phyloP scores from a whole-genome alignment of 148 eudicot species.

The Vaccinium macrocarpon region DNA sequence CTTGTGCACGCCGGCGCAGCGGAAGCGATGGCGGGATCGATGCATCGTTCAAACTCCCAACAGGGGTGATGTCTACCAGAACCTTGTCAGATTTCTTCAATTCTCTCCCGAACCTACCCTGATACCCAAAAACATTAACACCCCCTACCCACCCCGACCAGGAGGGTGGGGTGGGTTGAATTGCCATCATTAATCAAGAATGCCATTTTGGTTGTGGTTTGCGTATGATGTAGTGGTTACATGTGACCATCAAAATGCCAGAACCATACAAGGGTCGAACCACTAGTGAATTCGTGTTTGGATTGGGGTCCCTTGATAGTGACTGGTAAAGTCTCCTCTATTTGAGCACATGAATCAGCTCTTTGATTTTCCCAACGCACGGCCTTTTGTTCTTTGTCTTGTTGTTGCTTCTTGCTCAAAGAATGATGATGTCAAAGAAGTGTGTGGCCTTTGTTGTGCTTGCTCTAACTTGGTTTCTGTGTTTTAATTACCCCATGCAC shows the following conservation, averaged over 20 bases:
- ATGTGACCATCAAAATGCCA: background rate
- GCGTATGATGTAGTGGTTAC: background rate
- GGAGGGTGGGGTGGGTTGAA: too few species aligned
- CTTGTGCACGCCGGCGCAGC: too few species aligned
- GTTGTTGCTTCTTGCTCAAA: background rate
- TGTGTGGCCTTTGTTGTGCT: constrained; percentile 3
- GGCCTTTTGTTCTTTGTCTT: background rate
- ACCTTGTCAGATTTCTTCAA: too few species aligned
- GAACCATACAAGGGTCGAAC: background rate
- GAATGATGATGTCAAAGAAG: background rate
- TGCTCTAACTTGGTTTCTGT: constrained; percentile 5
- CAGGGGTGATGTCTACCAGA: too few species aligned
- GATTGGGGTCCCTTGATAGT: background rate
- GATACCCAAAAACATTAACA: too few species aligned
- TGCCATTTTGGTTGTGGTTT: background rate
- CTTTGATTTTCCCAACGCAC: background rate
- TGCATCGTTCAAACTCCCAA: too few species aligned
- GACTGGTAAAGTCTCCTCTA: background rate
- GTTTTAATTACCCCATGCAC: background rate
- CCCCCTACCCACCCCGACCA: too few species aligned
- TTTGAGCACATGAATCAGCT: background rate
- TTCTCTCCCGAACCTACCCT: too few species aligned
- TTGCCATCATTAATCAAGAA: background rate
- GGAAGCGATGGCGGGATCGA: too few species aligned
- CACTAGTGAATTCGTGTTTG: background rate